phyloP scores from a whole-genome alignment of 768 basidiomycete genomes.

The Royoungia palumana region DNA sequence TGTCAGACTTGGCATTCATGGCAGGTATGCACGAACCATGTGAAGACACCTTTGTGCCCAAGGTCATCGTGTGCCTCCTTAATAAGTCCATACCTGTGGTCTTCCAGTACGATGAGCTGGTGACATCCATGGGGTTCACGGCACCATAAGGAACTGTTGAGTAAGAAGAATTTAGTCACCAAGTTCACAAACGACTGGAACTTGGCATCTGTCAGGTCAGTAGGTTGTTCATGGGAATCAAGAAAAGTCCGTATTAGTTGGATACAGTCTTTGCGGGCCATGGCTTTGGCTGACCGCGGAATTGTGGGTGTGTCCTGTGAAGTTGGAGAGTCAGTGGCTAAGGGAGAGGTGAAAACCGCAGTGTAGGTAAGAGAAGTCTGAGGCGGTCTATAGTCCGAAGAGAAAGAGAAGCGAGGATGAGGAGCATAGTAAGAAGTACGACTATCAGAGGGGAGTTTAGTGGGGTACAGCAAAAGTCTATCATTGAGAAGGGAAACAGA shows the following conservation, averaged over 20 bases:
- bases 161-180: background rate
- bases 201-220: background rate
- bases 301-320: no score
- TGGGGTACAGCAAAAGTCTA: no score
- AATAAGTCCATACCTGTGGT: background rate
- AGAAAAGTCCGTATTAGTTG: no score
- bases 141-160: background rate
- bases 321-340: no score
- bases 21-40: slow-evolving; percentile 29
- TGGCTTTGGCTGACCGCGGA: no score
- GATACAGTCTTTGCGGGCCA: no score
- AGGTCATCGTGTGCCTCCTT: slow-evolving; percentile 2
- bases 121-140: background rate
- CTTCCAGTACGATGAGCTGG: background rate
- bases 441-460: background rate
- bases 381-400: no score
- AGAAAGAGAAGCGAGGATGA: no score
- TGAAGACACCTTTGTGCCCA: slow-evolving; percentile 5
- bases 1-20: slow-evolving; percentile 32
- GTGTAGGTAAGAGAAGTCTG: no score
- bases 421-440: no score
- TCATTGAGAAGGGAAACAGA: background rate
- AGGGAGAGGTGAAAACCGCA: no score
- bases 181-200: background rate
- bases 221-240: background rate